A percentile compares a stretch with the other conserved stretches of the same genome.
phyloP scores from a whole-genome alignment of 768 basidiomycete genomes.

The Hericium coralloides region DNA sequence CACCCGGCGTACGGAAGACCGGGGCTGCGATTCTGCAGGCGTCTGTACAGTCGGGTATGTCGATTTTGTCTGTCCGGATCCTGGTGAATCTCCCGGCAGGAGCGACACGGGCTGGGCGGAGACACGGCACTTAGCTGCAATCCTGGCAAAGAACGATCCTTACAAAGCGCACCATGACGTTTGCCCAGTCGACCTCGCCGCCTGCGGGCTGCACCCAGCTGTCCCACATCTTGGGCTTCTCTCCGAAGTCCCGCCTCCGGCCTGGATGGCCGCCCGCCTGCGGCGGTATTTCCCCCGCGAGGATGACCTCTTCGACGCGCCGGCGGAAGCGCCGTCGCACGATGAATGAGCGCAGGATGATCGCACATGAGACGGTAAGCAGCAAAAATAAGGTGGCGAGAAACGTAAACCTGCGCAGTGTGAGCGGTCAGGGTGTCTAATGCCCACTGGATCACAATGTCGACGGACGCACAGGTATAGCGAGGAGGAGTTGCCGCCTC shows the following conservation, averaged over 20 bases:
- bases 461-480: conserved; percentile 14
- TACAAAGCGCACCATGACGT: conserved; percentile 33
- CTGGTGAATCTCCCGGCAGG: background rate
- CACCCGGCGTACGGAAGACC: background rate
- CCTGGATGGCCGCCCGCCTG: conserved; percentile 17
- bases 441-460: background rate
- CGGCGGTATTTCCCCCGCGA: conserved; percentile 38
- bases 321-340: conserved; percentile 49
- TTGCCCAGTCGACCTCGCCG: conserved; percentile 33
- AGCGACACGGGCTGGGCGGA: background rate
- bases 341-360: conserved; percentile 56
- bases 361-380: conserved; percentile 52
- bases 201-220: conserved; percentile 25
- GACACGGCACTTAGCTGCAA: background rate
- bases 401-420: conserved; percentile 49
- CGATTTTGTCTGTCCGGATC: too few relatives aligned
- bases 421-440: background rate
- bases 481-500: conserved; percentile 11
- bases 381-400: conserved; percentile 64
- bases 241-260: conserved; percentile 32
- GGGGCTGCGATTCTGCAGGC: background rate
- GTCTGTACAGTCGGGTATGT: background rate
- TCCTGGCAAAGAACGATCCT: background rate
- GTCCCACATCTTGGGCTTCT: conserved; percentile 44
- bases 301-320: conserved; percentile 43